Percentiles rank a stretch among this genome's conserved stretches.
Evolutionary conservation across 2,329 filamentous ascomycete species (phyloP).

Genomic region (Diplodia sapinea): DNA sequence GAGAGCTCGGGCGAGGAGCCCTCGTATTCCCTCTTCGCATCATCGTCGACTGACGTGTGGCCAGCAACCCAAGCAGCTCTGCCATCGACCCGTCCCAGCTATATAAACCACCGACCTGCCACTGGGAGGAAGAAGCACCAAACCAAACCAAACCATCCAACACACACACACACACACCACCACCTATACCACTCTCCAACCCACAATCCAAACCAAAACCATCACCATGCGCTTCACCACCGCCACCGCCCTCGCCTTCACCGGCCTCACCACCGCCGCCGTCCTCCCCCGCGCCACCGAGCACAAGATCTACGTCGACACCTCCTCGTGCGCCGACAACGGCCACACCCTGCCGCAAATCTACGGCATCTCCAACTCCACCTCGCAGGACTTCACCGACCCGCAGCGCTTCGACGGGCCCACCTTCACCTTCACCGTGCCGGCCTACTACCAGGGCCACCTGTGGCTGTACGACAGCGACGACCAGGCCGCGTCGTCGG

Average conservation of each 20-base stretch:
- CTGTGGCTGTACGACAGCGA: slow-evolving; percentile 26
- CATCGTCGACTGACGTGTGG: slow-evolving; percentile 10
- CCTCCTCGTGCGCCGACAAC: slow-evolving; percentile 12
- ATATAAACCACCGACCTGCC: slow-evolving; percentile 5
- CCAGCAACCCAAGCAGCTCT: not conserved
- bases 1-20: slow-evolving; percentile 18
- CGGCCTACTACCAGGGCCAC: slow-evolving; percentile 27
- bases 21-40: slow-evolving; percentile 16
- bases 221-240: slow-evolving; percentile 20
- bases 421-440: slow-evolving; percentile 28
- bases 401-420: slow-evolving; percentile 24
- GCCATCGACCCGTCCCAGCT: not conserved
- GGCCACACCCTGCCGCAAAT: slow-evolving; percentile 22
- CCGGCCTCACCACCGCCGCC: slow-evolving; percentile 7
- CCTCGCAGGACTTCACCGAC: slow-evolving; percentile 15
- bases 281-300: slow-evolving; percentile 21
- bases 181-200: not conserved
- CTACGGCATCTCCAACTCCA: slow-evolving; percentile 24
- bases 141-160: not conserved
- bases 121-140: not conserved
- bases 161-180: not conserved
- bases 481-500: slow-evolving; percentile 20
- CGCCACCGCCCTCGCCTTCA: slow-evolving; percentile 16
- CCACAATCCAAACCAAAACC: not conserved
- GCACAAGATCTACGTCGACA: slow-evolving; percentile 28